Conservation (phyloP, 169 alveolate species). For the Cryptosporidium sp. region DNA sequence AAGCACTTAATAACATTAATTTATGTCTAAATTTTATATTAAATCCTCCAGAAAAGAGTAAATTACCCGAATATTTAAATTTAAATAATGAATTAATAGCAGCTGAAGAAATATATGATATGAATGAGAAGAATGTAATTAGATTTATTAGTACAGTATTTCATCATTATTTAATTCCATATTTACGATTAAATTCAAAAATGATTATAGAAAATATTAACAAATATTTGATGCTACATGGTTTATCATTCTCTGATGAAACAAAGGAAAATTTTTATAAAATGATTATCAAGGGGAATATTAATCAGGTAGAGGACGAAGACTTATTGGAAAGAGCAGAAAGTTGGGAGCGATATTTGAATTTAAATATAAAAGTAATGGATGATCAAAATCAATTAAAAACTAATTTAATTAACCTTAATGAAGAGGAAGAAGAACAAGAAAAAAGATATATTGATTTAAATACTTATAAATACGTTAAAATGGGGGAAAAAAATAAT, state of each 20-base stretch:
- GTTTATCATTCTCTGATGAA: conserved; percentile 64
- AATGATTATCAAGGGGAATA: background rate
- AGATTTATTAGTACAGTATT: conserved; percentile 31
- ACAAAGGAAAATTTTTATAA: conserved; percentile 35
- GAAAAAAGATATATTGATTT: background rate
- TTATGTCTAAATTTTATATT: conserved; percentile 50
- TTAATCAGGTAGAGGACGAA: background rate
- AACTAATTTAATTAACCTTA: background rate
- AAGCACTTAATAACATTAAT: conserved; percentile 55
- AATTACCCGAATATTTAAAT: conserved; percentile 42
- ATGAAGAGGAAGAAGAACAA: background rate
- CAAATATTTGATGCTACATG: conserved; percentile 39
- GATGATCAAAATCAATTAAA: background rate
- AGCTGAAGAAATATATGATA: conserved; percentile 51
- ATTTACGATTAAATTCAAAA: conserved; percentile 56
- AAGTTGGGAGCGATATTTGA: conserved; percentile 55
- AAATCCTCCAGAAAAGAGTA: conserved; percentile 70
- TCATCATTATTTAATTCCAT: conserved; percentile 70
- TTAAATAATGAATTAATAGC: conserved; percentile 31
- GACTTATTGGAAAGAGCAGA: conserved; percentile 27
- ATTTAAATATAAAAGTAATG: background rate
- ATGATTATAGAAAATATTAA: conserved; percentile 4
- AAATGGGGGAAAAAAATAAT: background rate
- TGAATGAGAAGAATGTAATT: conserved; percentile 1
- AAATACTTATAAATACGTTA: background rate